Conservation (phyloP, 2,329 filamentous ascomycete genomes). For the Fusarium equiseti region DNA sequence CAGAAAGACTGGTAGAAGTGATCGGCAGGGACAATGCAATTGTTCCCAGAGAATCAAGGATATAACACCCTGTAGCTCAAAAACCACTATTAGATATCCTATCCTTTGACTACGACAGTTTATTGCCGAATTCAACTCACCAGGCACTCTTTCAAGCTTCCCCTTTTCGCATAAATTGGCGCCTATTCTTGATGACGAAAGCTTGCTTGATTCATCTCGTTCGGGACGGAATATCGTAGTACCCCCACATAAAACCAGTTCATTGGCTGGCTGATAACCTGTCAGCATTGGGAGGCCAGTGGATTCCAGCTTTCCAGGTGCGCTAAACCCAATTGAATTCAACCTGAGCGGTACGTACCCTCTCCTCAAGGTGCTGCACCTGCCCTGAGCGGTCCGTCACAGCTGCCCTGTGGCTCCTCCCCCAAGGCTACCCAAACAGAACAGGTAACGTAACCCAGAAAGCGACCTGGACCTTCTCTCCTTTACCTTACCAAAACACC, state of each 20-base stretch:
- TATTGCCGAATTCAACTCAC: background rate
- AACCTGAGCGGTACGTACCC: constrained; percentile 28
- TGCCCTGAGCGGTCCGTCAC: constrained; percentile 30
- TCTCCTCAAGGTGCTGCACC: constrained; percentile 16
- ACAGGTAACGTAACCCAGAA: constrained; percentile 52
- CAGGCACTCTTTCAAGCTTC: constrained; percentile 13
- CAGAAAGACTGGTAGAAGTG: background rate
- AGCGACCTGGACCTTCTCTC: constrained; percentile 44
- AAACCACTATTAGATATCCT: background rate
- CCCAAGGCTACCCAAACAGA: constrained; percentile 45
- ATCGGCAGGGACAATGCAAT: background rate
- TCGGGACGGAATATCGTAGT: constrained; percentile 37
- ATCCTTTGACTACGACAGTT: background rate
- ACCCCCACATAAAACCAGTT: background rate
- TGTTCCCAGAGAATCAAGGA: background rate
- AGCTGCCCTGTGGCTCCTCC: constrained; percentile 37
- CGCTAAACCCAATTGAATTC: background rate
- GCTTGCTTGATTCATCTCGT: constrained; percentile 32
- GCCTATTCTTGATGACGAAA: constrained; percentile 31
- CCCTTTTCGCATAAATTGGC: constrained; percentile 34
- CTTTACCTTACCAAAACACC: constrained; percentile 45
- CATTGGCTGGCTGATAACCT: constrained; percentile 31
- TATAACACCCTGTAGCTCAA: background rate
- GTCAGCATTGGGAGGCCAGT: constrained; percentile 34
- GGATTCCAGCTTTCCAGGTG: constrained; percentile 18